These are phyloP conservation scores for Aureobasidium sp. DNA, from an alignment of 2,329 filamentous ascomycete species.

Conservation along the genomic window DNA sequence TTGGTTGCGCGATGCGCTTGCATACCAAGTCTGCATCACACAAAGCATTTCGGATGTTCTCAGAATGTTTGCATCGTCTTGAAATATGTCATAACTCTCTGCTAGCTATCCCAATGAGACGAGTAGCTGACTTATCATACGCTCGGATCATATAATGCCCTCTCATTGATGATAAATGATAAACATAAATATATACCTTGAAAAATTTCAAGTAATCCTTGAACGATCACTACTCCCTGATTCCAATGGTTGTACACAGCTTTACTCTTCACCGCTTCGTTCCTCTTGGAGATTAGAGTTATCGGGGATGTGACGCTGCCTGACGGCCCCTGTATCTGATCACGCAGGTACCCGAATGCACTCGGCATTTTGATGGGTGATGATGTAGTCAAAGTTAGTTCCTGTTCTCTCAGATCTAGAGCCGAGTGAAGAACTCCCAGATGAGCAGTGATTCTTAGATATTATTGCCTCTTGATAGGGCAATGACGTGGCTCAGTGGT, in stretches of 20 bases:
- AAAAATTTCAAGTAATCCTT: neutral
- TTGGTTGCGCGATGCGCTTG: neutral
- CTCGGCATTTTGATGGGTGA: neutral
- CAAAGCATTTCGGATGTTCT: neutral
- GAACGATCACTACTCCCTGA: neutral
- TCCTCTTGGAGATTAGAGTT: neutral
- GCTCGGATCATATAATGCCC: conserved; percentile 11
- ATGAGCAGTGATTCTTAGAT: neutral
- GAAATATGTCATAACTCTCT: neutral
- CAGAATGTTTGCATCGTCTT: neutral
- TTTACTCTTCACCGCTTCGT: neutral
- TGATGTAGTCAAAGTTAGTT: neutral
- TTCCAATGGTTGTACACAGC: neutral
- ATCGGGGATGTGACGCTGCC: neutral
- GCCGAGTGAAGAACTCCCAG: neutral
- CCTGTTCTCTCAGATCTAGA: neutral
- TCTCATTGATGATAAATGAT: neutral
- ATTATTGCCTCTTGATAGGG: neutral
- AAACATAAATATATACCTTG: neutral
- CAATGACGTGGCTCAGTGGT: neutral
- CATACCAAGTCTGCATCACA: neutral
- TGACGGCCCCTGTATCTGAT: neutral
- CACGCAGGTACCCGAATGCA: conserved; percentile 10
- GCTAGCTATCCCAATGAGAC: neutral
- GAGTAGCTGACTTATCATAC: neutral